Evolutionary conservation across 2,329 filamentous ascomycete genomes (phyloP).

Genomic region (Aspergillus caelatus): DNA sequence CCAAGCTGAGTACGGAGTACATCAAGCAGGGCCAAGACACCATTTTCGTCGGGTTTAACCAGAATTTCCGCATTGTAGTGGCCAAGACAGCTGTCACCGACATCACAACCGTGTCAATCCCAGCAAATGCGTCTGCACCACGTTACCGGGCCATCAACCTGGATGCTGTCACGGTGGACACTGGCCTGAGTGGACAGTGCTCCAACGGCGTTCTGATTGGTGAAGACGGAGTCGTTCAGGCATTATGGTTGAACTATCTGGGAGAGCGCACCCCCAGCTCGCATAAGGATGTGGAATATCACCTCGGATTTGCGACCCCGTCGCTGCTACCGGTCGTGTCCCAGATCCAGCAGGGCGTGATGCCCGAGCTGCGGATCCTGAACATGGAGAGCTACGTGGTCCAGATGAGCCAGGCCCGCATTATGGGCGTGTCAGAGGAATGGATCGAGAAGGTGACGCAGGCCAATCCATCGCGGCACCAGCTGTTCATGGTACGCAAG

Average conservation of each 20-base stretch:
- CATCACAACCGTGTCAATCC: constrained; percentile 95
- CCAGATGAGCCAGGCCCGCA: constrained; percentile 93
- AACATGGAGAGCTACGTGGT: constrained; percentile 94
- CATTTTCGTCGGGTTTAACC: constrained; percentile 97
- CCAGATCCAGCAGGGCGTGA: constrained; percentile 77
- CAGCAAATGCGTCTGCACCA: constrained; percentile 87
- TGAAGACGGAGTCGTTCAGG: constrained; percentile 89
- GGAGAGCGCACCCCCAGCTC: constrained; percentile 80
- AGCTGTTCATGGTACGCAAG: constrained; percentile 98
- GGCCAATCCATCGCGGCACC: constrained; percentile 88
- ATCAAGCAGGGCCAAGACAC: constrained; percentile 93
- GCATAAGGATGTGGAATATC: constrained; percentile 92
- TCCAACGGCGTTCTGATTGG: constrained; percentile 90
- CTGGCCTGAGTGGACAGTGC: constrained; percentile 85
- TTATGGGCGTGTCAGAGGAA: constrained; percentile 95
- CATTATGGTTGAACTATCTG: constrained; percentile 94
- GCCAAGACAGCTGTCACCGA: constrained; percentile 94
- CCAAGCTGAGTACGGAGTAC: constrained; percentile 75
- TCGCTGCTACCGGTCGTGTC: constrained; percentile 86
- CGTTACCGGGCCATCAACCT: constrained; percentile 94
- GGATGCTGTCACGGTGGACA: constrained; percentile 96
- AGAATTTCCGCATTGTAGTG: constrained; percentile 90
- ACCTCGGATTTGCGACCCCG: constrained; percentile 86
- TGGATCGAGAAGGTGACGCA: constrained; percentile 91
- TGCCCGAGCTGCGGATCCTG: constrained; percentile 83